A percentile compares a stretch with the other conserved stretches of the same genome.
Conservation (phyloP, 768 basidiomycete genomes). For the Sutorius australiensis region DNA sequence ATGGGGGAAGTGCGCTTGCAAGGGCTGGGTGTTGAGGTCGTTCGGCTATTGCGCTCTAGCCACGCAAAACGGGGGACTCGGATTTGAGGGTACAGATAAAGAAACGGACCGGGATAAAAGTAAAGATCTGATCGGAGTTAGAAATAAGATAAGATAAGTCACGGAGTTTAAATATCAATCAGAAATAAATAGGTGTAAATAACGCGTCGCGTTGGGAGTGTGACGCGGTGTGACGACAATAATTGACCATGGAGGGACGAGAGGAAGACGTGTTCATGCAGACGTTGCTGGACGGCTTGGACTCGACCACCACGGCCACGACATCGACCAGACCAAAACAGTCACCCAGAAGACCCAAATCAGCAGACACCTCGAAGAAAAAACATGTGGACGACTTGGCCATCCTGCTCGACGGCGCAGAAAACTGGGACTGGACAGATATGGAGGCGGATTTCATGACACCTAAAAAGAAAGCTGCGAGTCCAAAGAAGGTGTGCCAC, state of each 20-base stretch:
- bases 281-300: constrained; percentile 47
- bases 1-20: neutral
- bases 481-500: constrained; percentile 18
- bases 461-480: constrained; percentile 44
- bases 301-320: constrained; percentile 44
- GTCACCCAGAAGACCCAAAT: constrained; percentile 26
- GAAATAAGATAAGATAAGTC: constrained; percentile 9
- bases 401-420: constrained; percentile 58
- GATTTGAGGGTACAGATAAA: no score
- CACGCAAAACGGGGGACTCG: neutral
- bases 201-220: constrained; percentile 22
- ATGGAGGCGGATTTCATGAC: constrained; percentile 48
- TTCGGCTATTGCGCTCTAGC: neutral
- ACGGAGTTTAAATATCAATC: constrained; percentile 3
- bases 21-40: neutral
- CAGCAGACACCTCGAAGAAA: constrained; percentile 6
- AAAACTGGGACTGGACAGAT: constrained; percentile 67
- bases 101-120: no score
- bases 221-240: constrained; percentile 15
- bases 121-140: neutral
- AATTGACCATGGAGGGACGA: constrained; percentile 34
- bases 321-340: constrained; percentile 25
- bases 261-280: constrained; percentile 63
- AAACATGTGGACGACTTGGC: constrained; percentile 35
- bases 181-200: constrained; percentile 15